These are phyloP conservation scores for Clarireedia hainanense DNA, from an alignment of 2,329 filamentous ascomycete species.

Conservation along the genomic window DNA sequence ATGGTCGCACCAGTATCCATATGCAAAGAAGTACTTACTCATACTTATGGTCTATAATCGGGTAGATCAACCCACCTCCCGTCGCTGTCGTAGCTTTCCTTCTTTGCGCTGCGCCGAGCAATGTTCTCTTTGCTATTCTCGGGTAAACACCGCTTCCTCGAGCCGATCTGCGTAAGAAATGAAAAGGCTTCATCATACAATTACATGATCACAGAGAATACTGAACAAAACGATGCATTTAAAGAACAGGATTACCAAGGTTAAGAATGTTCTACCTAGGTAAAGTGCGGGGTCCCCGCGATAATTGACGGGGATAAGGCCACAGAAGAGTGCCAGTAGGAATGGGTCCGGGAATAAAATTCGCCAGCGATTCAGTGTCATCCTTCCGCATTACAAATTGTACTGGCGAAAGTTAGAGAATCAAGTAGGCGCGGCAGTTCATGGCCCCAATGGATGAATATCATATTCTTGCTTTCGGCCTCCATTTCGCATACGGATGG, in stretches of 20 bases:
- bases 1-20: background rate
- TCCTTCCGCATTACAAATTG: too few species aligned
- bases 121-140: background rate
- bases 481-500: conserved; percentile 38
- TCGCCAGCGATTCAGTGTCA: too few species aligned
- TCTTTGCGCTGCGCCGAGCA: background rate
- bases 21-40: background rate
- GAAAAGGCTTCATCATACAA: background rate
- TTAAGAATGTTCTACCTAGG: too few species aligned
- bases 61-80: background rate
- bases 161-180: background rate
- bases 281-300: too few species aligned
- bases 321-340: too few species aligned
- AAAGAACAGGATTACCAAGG: too few species aligned
- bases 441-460: background rate
- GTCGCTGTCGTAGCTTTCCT: background rate
- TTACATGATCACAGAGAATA: background rate
- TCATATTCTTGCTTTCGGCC: conserved; percentile 26
- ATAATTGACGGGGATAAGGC: too few species aligned
- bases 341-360: too few species aligned
- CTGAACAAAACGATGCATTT: background rate
- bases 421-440: too few species aligned
- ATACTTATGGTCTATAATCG: conserved; percentile 3
- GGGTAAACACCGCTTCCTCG: too few species aligned
- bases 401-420: too few species aligned